Evolutionary conservation across 164 flowering plant genomes (phyloP), one percentile per base, ranked within the genome.

Genomic region (Warburgia ugandensis): DNA sequence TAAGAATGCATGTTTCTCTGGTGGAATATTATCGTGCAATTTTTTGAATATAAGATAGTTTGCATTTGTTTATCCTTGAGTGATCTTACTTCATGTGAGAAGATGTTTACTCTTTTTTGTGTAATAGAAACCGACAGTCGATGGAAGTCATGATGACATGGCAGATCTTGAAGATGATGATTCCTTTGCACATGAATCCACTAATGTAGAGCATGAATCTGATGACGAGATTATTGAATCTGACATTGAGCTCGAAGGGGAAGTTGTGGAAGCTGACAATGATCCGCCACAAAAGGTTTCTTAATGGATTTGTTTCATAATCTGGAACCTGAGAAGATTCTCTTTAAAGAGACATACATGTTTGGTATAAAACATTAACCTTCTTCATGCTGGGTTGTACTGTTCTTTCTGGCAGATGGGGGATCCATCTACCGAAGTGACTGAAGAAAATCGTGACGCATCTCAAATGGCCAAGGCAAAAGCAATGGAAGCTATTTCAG

Each of bases 251-350:
- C 74, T 92, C 4, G 98, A 88, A 37, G 98, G 84, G 14, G 98
- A 88, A 4, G 71, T 59, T 31, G 85, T 92, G 12, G 94, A 92
- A 52, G 80, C 95, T 56, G 96, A 92, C 52, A 60, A 84, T 67
- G 96, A 88, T 42, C 83, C 91, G 61, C 89, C 94, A 0, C 96
- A 92, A 54, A 78, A 84, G 86, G 98, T 87, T 37, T n/a, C 3
- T 25, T 23, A 33, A 33, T 23, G 3, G 22, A 6, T 6, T 36
- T 26, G 4, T 13, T 5, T 42, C 35, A 22, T 49, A 45, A 30
- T 27, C 26, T 19, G n/a, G n/a, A n/a, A n/a, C n/a, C n/a, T n/a
- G n/a, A n/a, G n/a, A n/a, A n/a, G n/a, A n/a, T n/a, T n/a, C n/a
- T n/a, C n/a, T n/a, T n/a, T n/a, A n/a, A n/a, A n/a, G n/a, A n/a